Conservation (phyloP, 768 basidiomycete genomes). For the Pleurotus tuber-regium region DNA sequence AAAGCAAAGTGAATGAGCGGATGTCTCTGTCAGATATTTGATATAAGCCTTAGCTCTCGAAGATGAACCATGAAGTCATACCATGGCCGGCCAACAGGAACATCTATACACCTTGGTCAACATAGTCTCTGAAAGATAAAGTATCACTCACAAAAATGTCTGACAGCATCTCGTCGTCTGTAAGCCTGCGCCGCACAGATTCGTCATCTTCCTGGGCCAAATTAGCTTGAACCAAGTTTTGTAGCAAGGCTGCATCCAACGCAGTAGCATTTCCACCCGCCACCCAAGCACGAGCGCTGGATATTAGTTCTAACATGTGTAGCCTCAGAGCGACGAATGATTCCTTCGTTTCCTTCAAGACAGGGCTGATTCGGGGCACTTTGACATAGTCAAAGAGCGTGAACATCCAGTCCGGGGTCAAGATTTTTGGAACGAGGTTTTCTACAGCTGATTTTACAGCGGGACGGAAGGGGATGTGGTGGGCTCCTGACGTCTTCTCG, state of each 20-base stretch:
- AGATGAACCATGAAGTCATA: slow-evolving; percentile 14
- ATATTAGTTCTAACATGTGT: slow-evolving; percentile 30
- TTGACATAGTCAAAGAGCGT: not conserved
- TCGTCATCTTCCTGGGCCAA: slow-evolving; percentile 22
- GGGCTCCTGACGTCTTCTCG: slow-evolving; percentile 15
- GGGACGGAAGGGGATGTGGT: slow-evolving; percentile 24
- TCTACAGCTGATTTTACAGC: slow-evolving; percentile 20
- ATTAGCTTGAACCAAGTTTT: slow-evolving; percentile 34
- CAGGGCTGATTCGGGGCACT: slow-evolving; percentile 15
- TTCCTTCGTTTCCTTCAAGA: slow-evolving; percentile 17
- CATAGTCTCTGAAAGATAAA: not conserved
- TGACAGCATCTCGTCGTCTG: slow-evolving; percentile 28
- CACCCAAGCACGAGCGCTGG: slow-evolving; percentile 22
- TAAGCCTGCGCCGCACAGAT: slow-evolving; percentile 22
- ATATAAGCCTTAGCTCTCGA: too few relatives aligned
- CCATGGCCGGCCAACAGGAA: slow-evolving; percentile 53
- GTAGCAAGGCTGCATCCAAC: slow-evolving; percentile 26
- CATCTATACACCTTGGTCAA: slow-evolving; percentile 23
- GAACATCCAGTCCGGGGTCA: slow-evolving; percentile 24
- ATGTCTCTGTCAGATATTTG: slow-evolving; percentile 36
- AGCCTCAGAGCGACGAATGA: slow-evolving; percentile 27
- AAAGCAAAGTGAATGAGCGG: slow-evolving; percentile 43
- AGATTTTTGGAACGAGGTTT: slow-evolving; percentile 20
- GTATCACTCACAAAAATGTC: slow-evolving; percentile 32
- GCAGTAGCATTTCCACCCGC: slow-evolving; percentile 14